These are phyloP conservation scores for Kuraishia hungarica DNA, from an alignment of 805 yeast species.

Conservation along the genomic window DNA sequence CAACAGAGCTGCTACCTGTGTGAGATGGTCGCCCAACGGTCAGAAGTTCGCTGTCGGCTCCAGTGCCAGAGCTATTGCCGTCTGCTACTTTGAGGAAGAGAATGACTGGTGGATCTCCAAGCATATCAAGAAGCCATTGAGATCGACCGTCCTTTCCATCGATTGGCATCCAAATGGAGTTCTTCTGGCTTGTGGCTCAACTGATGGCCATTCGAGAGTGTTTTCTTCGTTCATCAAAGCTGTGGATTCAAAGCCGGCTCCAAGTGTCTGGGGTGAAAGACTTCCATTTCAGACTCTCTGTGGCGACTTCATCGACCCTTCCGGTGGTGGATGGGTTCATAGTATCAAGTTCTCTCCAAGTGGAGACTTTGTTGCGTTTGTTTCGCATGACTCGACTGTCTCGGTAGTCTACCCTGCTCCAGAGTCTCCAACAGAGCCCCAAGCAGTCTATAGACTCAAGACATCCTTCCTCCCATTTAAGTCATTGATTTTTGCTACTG, in stretches of 20 bases:
- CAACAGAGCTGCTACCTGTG: constrained; percentile 91
- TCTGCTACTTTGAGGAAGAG: constrained; percentile 91
- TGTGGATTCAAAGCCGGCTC: constrained; percentile 72
- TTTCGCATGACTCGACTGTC: constrained; percentile 80
- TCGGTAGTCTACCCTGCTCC: constrained; percentile 69
- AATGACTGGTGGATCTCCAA: constrained; percentile 99
- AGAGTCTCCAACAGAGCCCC: constrained; percentile 48
- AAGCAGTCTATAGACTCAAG: constrained; percentile 50
- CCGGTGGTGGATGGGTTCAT: constrained; percentile 85
- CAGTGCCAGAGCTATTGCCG: constrained; percentile 88
- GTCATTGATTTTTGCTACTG: constrained; percentile 60
- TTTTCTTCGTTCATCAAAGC: constrained; percentile 87
- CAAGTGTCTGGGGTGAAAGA: constrained; percentile 88
- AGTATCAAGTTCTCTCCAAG: constrained; percentile 79
- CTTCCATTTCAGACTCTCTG: constrained; percentile 90
- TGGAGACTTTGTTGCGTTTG: constrained; percentile 73
- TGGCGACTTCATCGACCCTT: constrained; percentile 63
- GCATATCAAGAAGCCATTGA: constrained; percentile 92
- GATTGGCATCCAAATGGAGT: constrained; percentile 95
- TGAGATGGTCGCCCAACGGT: constrained; percentile 94
- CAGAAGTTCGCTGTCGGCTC: constrained; percentile 95
- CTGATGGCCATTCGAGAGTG: constrained; percentile 88
- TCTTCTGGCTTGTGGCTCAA: constrained; percentile 80
- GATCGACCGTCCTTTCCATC: constrained; percentile 73
- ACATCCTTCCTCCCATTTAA: constrained; percentile 76